Base-by-base conservation (phyloP, 495 filamentous ascomycete genomes). In the Daldinia vernicosa region DNA sequence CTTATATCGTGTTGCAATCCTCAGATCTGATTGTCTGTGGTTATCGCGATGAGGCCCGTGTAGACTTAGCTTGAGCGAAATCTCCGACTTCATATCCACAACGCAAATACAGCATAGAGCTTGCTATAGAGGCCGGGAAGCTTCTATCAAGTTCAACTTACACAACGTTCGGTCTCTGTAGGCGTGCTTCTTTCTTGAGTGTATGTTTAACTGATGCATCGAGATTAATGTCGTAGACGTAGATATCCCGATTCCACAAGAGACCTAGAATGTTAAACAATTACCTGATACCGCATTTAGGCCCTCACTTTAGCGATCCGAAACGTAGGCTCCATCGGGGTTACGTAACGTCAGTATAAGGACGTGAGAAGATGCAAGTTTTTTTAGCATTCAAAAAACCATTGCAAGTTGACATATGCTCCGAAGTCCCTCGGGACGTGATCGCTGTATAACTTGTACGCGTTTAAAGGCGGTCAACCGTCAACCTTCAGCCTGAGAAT, bases 21-120 rank as follows among this genome's bases (percentile, higher is more conserved):
- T 30, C 24, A 43, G 54, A 56, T 72, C 65, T 33, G 27, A 51
- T 22, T 56, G 50, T 68, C 60, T 61, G 69, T 72, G 27, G 35
- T 67, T 47, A 67, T 71, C 69, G 63, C 53, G 68, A 71, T 28
- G 51, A 27, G 66, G 47, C 56, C 50, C 37, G 11, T 33, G 51
- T 56, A 47, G 33, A 55, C 39, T 39, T 47, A 56, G 55, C 45
- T 60, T 27, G 28, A 57, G 35, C n/a, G 55, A 19, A 39, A 43
- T 63, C 30, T 47, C 33, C 43, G 26, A 39, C 27, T 15, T n/a
- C 39, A 33, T 32, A 33, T 30, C 27, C 28, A 56, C 53, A 35
- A 47, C 19, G 43, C 43, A 24, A 24, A 47, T 22, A 9, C 4
- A 24, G 43, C 43, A 47, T 24, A 24, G 19, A 12, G 43, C 43